phyloP scores from a whole-genome alignment of 2,329 filamentous ascomycete species.

The Aspergillus sp. region DNA sequence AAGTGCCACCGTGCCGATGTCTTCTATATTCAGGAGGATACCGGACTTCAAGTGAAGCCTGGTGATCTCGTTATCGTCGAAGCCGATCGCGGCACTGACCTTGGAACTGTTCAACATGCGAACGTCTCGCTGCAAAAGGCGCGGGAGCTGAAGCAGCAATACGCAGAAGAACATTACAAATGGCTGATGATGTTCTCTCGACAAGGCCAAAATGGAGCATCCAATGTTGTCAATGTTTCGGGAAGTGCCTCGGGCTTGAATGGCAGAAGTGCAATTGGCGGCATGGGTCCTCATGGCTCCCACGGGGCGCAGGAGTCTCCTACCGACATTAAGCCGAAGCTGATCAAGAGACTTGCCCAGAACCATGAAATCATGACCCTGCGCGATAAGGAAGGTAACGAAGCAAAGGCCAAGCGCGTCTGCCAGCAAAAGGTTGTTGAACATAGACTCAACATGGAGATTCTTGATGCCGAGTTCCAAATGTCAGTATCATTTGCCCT shows the following conservation, averaged over 20 bases:
- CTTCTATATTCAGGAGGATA: constrained; percentile 95
- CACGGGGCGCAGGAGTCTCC: constrained; percentile 69
- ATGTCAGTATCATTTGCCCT: constrained; percentile 62
- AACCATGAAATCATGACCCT: constrained; percentile 84
- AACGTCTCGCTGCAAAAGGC: constrained; percentile 85
- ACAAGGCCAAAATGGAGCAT: constrained; percentile 51
- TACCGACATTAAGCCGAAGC: constrained; percentile 84
- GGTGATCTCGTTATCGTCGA: constrained; percentile 97
- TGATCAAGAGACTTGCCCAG: constrained; percentile 93
- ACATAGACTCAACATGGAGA: constrained; percentile 95
- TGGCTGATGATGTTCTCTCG: constrained; percentile 99
- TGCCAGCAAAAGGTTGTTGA: constrained; percentile 96
- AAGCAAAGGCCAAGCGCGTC: constrained; percentile 93
- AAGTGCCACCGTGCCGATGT: constrained; percentile 94
- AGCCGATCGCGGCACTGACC: constrained; percentile 90
- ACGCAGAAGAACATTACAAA: constrained; percentile 91
- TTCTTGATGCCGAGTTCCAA: constrained; percentile 96
- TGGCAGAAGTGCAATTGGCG: constrained; percentile 66
- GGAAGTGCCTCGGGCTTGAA: constrained; percentile 62
- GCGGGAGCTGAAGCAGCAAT: constrained; percentile 84
- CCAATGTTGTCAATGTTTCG: constrained; percentile 35
- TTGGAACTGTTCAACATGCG: constrained; percentile 85
- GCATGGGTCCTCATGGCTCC: constrained; percentile 70
- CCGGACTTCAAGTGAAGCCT: constrained; percentile 80
- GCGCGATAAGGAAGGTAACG: constrained; percentile 93